Base-by-base conservation (phyloP, 805 yeast genomes). In the Starmerella roubikii region DNA sequence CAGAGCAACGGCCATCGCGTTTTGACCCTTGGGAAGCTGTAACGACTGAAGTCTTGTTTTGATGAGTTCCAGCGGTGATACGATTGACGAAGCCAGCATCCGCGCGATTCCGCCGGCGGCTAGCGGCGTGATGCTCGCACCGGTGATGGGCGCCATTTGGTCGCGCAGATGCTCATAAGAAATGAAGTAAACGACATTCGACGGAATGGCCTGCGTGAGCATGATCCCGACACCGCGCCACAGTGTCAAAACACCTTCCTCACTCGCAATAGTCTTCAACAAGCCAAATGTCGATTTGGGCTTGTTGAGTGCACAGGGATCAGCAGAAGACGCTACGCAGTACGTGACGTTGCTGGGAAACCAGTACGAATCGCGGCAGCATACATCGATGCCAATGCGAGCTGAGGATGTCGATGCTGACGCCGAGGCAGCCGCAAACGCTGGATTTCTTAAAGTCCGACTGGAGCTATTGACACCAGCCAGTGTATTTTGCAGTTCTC, bases 221-320 rank as follows among this genome's bases (percentile, higher is more conserved):
- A 93, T 83, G 23, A 88, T 56, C 0, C 88, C 72, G 8, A 91
- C 66, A 0, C 98, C 98, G 38, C 97, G 65, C 88, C 95, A 91
- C 15, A 91, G 63, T 0, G 94, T 77, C 1, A 66, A 35, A 0
- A 73, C 21, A 0, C 98, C 98, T 58, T 91, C 98, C 20, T 70
- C 64, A 23, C 66, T 59, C 3, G 75, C 68, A 32, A 88, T 85
- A 31, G 71, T 68, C 1, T 61, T 47, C 47, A 88, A 66, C 0
- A 94, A 91, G 29, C 81, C 79, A 54, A 73, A 67, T 0, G 95
- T 84, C 11, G 39, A 32, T 7, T 3, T n/a, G 3, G 25, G 29
- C 11, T 19, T 20, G 7, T 17, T 24, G 7, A 17, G 35, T 16
- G 37, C 26, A 28, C 49, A 46, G 8, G 43, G 42, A n/a, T 40